Conservation (phyloP, 2,329 filamentous ascomycete genomes). For the Alternaria brassicae region DNA sequence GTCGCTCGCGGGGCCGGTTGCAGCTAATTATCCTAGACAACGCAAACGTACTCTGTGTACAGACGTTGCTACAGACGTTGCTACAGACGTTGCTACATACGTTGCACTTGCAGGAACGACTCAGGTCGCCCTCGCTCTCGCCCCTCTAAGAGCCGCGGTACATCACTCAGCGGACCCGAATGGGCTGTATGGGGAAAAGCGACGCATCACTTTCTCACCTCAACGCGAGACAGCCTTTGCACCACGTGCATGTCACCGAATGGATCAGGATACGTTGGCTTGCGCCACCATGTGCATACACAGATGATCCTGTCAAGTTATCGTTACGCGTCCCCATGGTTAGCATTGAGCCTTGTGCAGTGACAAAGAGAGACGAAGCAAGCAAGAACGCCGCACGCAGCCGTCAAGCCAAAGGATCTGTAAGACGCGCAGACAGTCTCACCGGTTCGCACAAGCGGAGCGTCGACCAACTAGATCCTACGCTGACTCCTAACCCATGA, state of each 20-base stretch:
- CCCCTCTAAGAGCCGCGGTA: constrained; percentile 10
- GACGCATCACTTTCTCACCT: constrained; percentile 5
- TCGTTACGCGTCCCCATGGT: background rate
- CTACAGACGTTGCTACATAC: too few species aligned
- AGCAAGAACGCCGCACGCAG: constrained; percentile 33
- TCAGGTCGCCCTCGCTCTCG: constrained; percentile 3
- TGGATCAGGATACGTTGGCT: constrained; percentile 14
- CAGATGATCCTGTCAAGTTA: constrained; percentile 4
- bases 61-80: too few species aligned
- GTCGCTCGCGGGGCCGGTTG: constrained; percentile 21
- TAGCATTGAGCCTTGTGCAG: constrained; percentile 18
- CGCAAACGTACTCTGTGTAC: constrained; percentile 16
- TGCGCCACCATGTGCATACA: constrained; percentile 13
- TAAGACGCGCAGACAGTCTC: constrained; percentile 34
- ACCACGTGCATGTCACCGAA: constrained; percentile 21
- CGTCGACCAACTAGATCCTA: constrained; percentile 17
- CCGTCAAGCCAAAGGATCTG: constrained; percentile 22
- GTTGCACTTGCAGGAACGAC: constrained; percentile 19
- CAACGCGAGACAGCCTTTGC: constrained; percentile 15
- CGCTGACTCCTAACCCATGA: constrained; percentile 9
- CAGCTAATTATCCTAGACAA: constrained; percentile 20
- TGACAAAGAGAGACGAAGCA: constrained; percentile 19
- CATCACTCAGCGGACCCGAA: constrained; percentile 12
- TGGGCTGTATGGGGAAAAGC: constrained; percentile 9
- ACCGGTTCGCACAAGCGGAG: constrained; percentile 32